phyloP scores from a whole-genome alignment of 2,329 filamentous ascomycete genomes.

The Colletotrichum abscissum region DNA sequence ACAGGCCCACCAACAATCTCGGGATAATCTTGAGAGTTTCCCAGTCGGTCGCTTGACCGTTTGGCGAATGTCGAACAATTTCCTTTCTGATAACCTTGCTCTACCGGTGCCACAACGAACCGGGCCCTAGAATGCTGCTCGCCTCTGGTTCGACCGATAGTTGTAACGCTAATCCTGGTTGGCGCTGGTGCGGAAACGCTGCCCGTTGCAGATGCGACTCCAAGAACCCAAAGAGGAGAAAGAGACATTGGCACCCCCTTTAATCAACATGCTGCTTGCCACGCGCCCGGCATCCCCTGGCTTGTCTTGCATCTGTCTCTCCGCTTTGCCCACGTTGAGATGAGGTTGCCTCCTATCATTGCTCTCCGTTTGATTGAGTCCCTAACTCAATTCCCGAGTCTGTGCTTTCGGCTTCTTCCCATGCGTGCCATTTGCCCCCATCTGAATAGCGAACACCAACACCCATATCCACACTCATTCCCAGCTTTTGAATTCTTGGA shows the following conservation, averaged over 20 bases:
- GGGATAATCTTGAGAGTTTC: slow-evolving; percentile 29
- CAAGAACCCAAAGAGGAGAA: slow-evolving; percentile 30
- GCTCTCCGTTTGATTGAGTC: slow-evolving; percentile 2
- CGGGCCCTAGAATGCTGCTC: not conserved
- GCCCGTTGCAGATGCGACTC: slow-evolving; percentile 32
- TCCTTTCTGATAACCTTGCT: slow-evolving; percentile 28
- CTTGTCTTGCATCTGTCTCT: slow-evolving; percentile 23
- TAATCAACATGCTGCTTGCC: slow-evolving; percentile 33
- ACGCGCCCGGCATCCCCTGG: slow-evolving; percentile 25
- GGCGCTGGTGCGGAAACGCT: slow-evolving; percentile 34
- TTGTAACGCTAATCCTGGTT: slow-evolving; percentile 24
- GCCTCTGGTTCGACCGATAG: slow-evolving; percentile 34
- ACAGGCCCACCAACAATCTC: slow-evolving; percentile 30
- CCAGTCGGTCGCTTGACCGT: slow-evolving; percentile 13
- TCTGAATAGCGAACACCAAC: not conserved
- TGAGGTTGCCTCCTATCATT: slow-evolving; percentile 30
- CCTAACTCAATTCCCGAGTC: slow-evolving; percentile 14
- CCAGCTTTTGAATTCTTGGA: slow-evolving; percentile 1
- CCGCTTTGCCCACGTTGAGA: slow-evolving; percentile 20
- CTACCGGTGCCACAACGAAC: slow-evolving; percentile 23
- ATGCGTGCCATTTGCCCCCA: not conserved
- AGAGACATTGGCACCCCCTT: slow-evolving; percentile 35
- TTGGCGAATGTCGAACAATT: slow-evolving; percentile 11
- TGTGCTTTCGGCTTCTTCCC: slow-evolving; percentile 12
- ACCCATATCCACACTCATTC: slow-evolving; percentile 18